Base-by-base conservation (phyloP, 148 eudicot species). In the Camellia japonica region DNA sequence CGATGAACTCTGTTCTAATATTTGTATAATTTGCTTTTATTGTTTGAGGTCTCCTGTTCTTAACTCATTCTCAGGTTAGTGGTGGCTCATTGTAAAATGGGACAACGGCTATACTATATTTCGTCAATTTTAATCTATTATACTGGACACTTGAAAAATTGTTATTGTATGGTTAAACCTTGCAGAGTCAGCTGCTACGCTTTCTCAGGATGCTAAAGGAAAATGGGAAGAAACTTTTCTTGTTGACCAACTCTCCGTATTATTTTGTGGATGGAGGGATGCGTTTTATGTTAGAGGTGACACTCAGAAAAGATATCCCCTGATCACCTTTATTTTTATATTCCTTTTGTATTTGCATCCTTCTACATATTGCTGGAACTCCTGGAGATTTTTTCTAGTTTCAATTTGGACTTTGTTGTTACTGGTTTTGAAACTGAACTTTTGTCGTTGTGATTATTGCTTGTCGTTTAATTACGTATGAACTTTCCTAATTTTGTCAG, bases 181-280 rank as follows among this genome's bases (percentile, higher is more conserved):
- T 75, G 51, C 91, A 94, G 99, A 92, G 85, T 63, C 86, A 97
- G 82, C 80, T 97, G 72, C 85, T 90, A 69, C 83, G 77, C 82
- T 94, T 97, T 87, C 85, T 97, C 71, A 91, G 84, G 77, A 94
- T 86, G 94, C 87, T 97, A 68, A 92, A 85, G 83, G 98, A 94
- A 79, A 91, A 93, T 47, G 99, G 99, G 46, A 97, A 97, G 86
- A 97, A 94, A 74, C 85, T 97, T 83, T 97, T 94, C 92, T 87
- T 97, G 91, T 82, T 97, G 81, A 97, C 99, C 65, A 97, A 97
- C 87, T 97, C 99, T 65, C 99, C 99, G 0, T 97, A 87, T 81
- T 89, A 92, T 86, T 97, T 97, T 84, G 98, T 97, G 78, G 99
- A 97, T 85, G 99, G 99, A 81, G 99, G 99, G 80, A 92, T 97